phyloP scores from a whole-genome alignment of 1,284 basidiomycete genomes.

The Trichosporon faecale region DNA sequence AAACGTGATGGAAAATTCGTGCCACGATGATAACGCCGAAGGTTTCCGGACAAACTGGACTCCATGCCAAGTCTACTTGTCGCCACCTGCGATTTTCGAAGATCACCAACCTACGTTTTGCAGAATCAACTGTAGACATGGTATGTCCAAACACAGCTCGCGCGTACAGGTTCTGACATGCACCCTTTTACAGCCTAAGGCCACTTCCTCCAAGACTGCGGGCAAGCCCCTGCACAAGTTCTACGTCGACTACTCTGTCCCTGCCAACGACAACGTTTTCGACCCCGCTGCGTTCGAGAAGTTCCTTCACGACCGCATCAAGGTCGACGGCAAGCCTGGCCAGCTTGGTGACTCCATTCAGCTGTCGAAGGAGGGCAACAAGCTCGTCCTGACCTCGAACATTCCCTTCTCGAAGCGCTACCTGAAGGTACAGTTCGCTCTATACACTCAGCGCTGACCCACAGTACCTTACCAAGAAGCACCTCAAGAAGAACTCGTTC shows the following conservation, averaged over 20 bases:
- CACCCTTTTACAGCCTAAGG: conserved; percentile 41
- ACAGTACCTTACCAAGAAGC: conserved; percentile 94
- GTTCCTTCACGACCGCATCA: conserved; percentile 90
- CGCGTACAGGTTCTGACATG: background rate
- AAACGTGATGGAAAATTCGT: no score
- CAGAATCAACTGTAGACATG: conserved; percentile 30
- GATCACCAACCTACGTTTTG: conserved; percentile 21
- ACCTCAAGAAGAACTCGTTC: conserved; percentile 65
- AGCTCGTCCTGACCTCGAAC: conserved; percentile 73
- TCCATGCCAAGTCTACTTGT: background rate
- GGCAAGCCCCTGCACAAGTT: conserved; percentile 80
- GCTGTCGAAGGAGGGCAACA: conserved; percentile 75
- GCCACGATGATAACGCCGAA: background rate
- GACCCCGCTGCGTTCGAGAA: conserved; percentile 88
- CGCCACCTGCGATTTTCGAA: background rate
- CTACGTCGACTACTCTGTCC: conserved; percentile 90
- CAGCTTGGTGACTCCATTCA: conserved; percentile 83
- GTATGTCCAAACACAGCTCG: conserved; percentile 14
- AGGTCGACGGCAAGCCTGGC: conserved; percentile 66
- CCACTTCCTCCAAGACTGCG: conserved; percentile 51
- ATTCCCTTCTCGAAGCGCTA: conserved; percentile 89
- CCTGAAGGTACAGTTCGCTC: conserved; percentile 38
- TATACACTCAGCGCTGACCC: background rate
- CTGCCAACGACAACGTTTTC: conserved; percentile 84
- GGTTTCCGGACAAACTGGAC: background rate